Evolutionary conservation across 179 eudicot species (phyloP), one percentile per base, ranked within the genome.

Genomic region (Spergularia azorica): DNA sequence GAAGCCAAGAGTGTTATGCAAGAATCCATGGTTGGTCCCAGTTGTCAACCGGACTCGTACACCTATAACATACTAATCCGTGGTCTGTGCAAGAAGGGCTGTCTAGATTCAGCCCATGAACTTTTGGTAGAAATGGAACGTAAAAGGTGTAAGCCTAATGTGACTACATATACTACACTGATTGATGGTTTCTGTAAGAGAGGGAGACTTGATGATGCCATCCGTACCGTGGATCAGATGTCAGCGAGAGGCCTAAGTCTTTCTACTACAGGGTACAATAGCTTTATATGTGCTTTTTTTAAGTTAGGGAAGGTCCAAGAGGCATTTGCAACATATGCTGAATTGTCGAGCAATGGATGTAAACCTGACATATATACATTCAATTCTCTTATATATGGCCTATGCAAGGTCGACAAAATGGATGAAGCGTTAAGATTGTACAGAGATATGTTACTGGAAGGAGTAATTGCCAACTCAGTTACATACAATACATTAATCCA

Each of bases 401-500:
- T 96, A 21, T 90, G 97, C 84, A 88, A 79, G 79, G 79, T 79
- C 55, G 90, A 87, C 75, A 80, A 76, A 79, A 85, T 96, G 88
- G 94, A 91, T 55, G 90, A 88, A 46, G 99, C 96, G 9, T 70
- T 91, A 63, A 65, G 77, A 56, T 62, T 91, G 77, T 86, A 80
- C 63, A 80, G 79, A 75, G 94, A 94, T 88, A 90, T 96, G 98
- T 74, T 91, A 79, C 78, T 88, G 78, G 97, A 96, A 73, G 98
- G 99, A 80, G 91, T 90, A 36, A 86, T 96, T 85, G 97, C 97
- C 60, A 92, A 94, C 74, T 88, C 89, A 0, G 89, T 89, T 39
- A 96, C 98, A 0, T 96, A 88, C 85, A 96, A 95, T 80, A 96
- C 94, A n/a, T 76, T 96, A 78, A 91, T 96, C 80, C 91, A 86